These are phyloP conservation scores for Cetradonia linearis DNA, from an alignment of 495 filamentous ascomycete species.

Conservation along the genomic window DNA sequence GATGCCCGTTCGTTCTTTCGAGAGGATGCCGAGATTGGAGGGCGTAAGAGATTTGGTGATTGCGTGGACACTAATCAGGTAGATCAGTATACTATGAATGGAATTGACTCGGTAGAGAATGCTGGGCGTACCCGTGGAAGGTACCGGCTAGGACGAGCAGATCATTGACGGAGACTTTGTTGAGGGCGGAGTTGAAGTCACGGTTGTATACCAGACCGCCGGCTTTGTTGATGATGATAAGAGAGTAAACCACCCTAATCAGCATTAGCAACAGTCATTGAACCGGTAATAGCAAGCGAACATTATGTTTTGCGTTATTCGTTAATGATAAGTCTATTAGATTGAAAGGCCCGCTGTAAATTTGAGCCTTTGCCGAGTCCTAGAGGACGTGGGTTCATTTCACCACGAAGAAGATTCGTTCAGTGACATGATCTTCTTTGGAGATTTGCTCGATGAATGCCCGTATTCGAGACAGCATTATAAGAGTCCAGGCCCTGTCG, in stretches of 20 bases:
- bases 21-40: conserved; percentile 30
- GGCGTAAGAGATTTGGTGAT: conserved; percentile 76
- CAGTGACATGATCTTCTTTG: background rate
- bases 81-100: background rate
- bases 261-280: conserved; percentile 1
- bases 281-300: background rate
- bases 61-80: conserved; percentile 62
- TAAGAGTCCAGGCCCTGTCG: no score
- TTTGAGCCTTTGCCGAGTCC: background rate
- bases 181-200: conserved; percentile 56
- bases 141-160: conserved; percentile 95
- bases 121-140: conserved; percentile 67
- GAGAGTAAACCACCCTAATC: conserved; percentile 78
- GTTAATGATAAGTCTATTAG: background rate
- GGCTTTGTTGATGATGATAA: conserved; percentile 97
- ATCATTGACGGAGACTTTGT: conserved; percentile 84
- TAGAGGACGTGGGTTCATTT: background rate
- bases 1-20: conserved; percentile 50
- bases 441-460: background rate
- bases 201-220: conserved; percentile 47
- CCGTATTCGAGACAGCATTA: background rate
- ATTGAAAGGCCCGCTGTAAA: background rate
- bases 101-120: conserved; percentile 5
- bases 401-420: background rate
- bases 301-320: background rate